These are phyloP conservation scores for Coemansia sp. DNA, from an alignment of 192 early-diverging fungal species.

Conservation along the genomic window DNA sequence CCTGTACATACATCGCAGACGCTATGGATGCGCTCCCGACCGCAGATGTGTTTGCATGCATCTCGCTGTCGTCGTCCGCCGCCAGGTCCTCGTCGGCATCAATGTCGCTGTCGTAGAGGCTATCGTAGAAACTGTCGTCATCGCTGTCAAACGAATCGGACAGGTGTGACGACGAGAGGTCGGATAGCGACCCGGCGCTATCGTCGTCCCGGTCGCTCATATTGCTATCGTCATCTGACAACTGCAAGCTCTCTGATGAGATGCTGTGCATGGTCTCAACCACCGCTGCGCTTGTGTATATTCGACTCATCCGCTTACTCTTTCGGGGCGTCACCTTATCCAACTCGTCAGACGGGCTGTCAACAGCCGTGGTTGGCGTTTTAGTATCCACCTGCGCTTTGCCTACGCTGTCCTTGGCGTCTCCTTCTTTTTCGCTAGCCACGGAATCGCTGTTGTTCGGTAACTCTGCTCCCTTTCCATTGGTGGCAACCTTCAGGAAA, in stretches of 20 bases:
- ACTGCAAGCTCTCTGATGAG: conserved; percentile 43
- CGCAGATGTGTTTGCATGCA: background rate
- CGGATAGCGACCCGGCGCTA: conserved; percentile 28
- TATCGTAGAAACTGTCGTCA: conserved; percentile 46
- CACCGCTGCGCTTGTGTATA: conserved; percentile 16
- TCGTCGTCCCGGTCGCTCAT: conserved; percentile 10
- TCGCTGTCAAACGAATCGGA: conserved; percentile 45
- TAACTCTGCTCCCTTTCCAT: background rate
- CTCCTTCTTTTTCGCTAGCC: background rate
- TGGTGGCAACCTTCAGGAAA: background rate
- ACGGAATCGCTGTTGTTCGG: background rate
- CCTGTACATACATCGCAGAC: conserved; percentile 5
- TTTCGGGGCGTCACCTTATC: background rate
- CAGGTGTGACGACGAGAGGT: conserved; percentile 25
- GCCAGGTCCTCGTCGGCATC: conserved; percentile 40
- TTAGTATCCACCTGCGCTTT: background rate
- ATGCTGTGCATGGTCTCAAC: conserved; percentile 18
- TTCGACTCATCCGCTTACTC: conserved; percentile 32
- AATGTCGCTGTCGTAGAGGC: conserved; percentile 45
- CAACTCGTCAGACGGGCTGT: background rate
- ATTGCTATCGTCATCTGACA: conserved; percentile 20
- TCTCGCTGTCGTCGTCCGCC: conserved; percentile 27
- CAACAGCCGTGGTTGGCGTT: background rate
- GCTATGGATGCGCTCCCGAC: conserved; percentile 1
- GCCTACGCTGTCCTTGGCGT: background rate